Conservation (phyloP, 495 filamentous ascomycete species). For the Aspergillus indologenus region DNA sequence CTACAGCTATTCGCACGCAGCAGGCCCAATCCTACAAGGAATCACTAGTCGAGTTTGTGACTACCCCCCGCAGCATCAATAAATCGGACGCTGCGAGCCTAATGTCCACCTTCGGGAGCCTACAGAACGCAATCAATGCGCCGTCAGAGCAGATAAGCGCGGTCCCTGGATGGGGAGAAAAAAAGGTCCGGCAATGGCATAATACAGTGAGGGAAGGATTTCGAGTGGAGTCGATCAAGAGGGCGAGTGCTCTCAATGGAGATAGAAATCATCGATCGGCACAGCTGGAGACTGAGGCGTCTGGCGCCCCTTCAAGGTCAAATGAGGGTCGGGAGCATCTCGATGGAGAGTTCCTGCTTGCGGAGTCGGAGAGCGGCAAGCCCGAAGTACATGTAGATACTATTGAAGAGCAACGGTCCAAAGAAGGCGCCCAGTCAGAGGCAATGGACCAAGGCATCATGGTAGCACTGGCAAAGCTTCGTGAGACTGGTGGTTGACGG, state of each 20-base stretch:
- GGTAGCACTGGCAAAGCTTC: slow-evolving; percentile 55
- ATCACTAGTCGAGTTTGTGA: slow-evolving; percentile 89
- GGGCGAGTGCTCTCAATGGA: slow-evolving; percentile 36
- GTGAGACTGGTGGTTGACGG: slow-evolving; percentile 30
- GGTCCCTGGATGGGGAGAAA: slow-evolving; percentile 90
- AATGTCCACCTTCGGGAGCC: slow-evolving; percentile 81
- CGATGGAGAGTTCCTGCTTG: slow-evolving; percentile 20
- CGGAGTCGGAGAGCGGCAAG: slow-evolving; percentile 19
- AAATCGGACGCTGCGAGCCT: slow-evolving; percentile 88
- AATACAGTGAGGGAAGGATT: slow-evolving; percentile 80
- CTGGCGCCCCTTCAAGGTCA: background rate
- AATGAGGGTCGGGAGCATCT: background rate
- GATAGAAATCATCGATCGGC: slow-evolving; percentile 16
- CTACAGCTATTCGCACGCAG: slow-evolving; percentile 75
- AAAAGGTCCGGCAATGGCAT: slow-evolving; percentile 85
- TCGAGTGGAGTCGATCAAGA: slow-evolving; percentile 65
- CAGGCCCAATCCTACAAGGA: slow-evolving; percentile 82
- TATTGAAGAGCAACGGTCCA: slow-evolving; percentile 6
- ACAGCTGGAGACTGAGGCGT: background rate
- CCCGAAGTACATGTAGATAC: background rate
- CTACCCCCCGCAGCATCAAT: slow-evolving; percentile 83
- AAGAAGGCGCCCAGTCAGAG: slow-evolving; percentile 23
- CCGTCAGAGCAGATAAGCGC: slow-evolving; percentile 76
- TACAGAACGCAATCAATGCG: slow-evolving; percentile 84
- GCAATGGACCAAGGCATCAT: slow-evolving; percentile 51